Conservation (phyloP, 148 eudicot species). For the Rhododendron henanense region DNA sequence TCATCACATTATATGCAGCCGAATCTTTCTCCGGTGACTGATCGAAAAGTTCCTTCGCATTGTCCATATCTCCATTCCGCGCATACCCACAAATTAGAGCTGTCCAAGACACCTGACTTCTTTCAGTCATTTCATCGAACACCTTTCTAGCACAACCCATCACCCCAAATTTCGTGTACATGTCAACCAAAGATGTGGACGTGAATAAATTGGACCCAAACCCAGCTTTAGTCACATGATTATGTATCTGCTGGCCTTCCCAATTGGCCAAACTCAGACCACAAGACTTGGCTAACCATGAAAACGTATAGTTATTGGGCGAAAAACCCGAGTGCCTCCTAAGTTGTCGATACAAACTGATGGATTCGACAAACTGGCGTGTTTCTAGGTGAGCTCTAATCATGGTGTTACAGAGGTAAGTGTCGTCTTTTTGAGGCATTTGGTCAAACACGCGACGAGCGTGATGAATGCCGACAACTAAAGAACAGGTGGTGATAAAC, state of each 20-base stretch:
- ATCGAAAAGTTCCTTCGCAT: slow-evolving; percentile 43
- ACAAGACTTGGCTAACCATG: slow-evolving; percentile 56
- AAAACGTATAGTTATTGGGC: slow-evolving; percentile 64
- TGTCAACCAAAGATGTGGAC: slow-evolving; percentile 58
- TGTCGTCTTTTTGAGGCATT: slow-evolving; percentile 34
- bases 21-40: slow-evolving; percentile 57
- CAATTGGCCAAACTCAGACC: slow-evolving; percentile 23
- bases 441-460: slow-evolving; percentile 70
- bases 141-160: slow-evolving; percentile 48
- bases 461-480: slow-evolving; percentile 21
- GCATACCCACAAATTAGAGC: slow-evolving; percentile 67
- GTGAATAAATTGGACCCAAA: slow-evolving; percentile 49
- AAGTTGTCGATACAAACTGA: slow-evolving; percentile 40
- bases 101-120: slow-evolving; percentile 74
- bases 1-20: slow-evolving; percentile 57
- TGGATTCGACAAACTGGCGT: slow-evolving; percentile 35
- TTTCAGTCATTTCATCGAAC: slow-evolving; percentile 70
- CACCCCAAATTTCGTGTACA: slow-evolving; percentile 60
- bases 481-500: slow-evolving; percentile 41
- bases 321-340: slow-evolving; percentile 35
- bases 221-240: slow-evolving; percentile 52
- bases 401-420: slow-evolving; percentile 60
- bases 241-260: slow-evolving; percentile 61
- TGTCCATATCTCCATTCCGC: slow-evolving; percentile 46
- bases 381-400: slow-evolving; percentile 46